Evolutionary conservation across 768 basidiomycete genomes (phyloP).

Genomic region (Panaeolus papilionaceus): DNA sequence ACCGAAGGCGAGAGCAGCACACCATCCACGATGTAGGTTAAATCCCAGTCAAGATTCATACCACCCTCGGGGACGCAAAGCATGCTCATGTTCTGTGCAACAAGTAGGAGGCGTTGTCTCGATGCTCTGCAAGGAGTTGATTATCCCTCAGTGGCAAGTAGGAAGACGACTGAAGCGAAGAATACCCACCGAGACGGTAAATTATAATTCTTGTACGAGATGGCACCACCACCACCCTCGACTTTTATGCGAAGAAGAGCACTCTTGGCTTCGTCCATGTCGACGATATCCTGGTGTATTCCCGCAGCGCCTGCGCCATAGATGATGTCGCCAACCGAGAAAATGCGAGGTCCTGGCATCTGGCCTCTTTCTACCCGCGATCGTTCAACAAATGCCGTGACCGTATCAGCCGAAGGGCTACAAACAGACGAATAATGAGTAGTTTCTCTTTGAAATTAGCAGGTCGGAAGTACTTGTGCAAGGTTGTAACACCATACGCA

Average conservation of each 20-base stretch:
- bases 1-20: constrained; percentile 18
- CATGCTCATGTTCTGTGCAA: constrained; percentile 69
- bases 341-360: constrained; percentile 74
- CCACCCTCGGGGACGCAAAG: constrained; percentile 80
- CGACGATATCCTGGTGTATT: constrained; percentile 68
- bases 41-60: constrained; percentile 82
- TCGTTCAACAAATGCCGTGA: constrained; percentile 68
- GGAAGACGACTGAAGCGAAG: neutral
- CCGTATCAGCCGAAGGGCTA: constrained; percentile 71
- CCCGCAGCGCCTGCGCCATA: constrained; percentile 56
- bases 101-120: constrained; percentile 66
- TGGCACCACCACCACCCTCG: constrained; percentile 72
- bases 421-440: neutral
- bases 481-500: constrained; percentile 76
- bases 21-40: constrained; percentile 83
- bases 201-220: constrained; percentile 84
- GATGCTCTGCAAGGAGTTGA: constrained; percentile 53
- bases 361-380: constrained; percentile 72
- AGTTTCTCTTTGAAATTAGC: too few species aligned
- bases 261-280: constrained; percentile 65
- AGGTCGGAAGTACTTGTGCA: constrained; percentile 62
- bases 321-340: constrained; percentile 70
- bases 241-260: constrained; percentile 72
- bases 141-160: neutral
- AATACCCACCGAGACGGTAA: constrained; percentile 61